Base-by-base conservation (phyloP, 2,329 filamentous ascomycete genomes). In the Exophiala sp. region DNA sequence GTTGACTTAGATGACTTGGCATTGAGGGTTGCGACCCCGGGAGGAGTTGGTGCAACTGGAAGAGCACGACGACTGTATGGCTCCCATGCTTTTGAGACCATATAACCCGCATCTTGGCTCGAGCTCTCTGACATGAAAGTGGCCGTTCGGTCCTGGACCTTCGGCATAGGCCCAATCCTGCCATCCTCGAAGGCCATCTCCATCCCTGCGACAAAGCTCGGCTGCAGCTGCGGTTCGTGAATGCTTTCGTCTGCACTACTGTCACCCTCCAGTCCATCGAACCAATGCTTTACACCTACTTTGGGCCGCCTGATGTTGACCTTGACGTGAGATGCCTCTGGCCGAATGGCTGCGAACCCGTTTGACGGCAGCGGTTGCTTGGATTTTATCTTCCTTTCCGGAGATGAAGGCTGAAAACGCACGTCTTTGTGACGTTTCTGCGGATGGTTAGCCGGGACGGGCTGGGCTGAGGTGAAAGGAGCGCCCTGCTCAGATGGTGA, bases 231-330 rank as follows among this genome's bases (percentile, higher is more conserved):
- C 14, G 58, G 58, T 34, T 61, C 58, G 18, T 54, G 35, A 30
- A 57, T 38, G n/a, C 59, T 57, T n/a, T 64, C 64, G 22, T 62
- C 60, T 34, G 62, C 62, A 44, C 63, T 65, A 22, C 62, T 58
- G 22, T 65, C 60, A 42, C 60, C 63, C 42, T 64, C 59, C 10
- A 64, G 56, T 18, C 60, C 61, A 54, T 68, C 65, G 52, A 66
- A 68, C 65, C 65, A 68, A 44, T 67, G 56, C 32, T 60, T 61
- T 7, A 56, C 50, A 8, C 58, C 56, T 2, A 40, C 50, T 43
- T 55, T 58, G n/a, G 62, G 59, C 45, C 53, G 48, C 23, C 56
- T 47, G 21, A 60, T 54, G 50, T 58, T 60, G 46, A 57, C 30
- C 48, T 57, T 61, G 32, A 54, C 45, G 21, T 54, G 45, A 11